Percentiles rank a stretch among this genome's conserved stretches.
Evolutionary conservation across 192 early-diverging fungal genomes (phyloP).

Genomic region (Podila clonocystis): DNA sequence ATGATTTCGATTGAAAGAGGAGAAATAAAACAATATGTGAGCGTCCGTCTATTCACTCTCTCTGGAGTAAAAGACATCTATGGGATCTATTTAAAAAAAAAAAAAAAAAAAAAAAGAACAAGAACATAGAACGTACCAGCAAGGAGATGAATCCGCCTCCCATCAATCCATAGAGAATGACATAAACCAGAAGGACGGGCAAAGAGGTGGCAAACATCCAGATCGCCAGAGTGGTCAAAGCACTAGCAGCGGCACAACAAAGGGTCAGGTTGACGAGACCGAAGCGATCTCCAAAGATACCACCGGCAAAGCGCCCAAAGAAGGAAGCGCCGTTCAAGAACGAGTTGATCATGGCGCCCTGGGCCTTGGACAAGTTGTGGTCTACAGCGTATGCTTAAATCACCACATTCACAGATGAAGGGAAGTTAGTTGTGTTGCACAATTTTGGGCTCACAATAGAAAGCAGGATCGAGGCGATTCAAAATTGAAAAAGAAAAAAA

Average conservation of each 20-base stretch:
- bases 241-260: conserved; percentile 48
- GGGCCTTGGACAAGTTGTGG: conserved; percentile 25
- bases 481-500: conserved; percentile 5
- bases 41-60: not conserved
- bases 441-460: conserved; percentile 8
- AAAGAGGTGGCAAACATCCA: conserved; percentile 59
- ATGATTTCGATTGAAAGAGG: not conserved
- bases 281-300: conserved; percentile 56
- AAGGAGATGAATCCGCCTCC: conserved; percentile 58
- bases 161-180: conserved; percentile 57
- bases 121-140: not conserved
- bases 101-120: not conserved
- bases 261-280: conserved; percentile 55
- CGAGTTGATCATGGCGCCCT: conserved; percentile 48
- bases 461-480: conserved; percentile 6
- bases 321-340: conserved; percentile 60
- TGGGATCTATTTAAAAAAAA: not conserved
- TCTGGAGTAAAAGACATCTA: not conserved
- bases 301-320: conserved; percentile 56
- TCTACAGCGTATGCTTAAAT: conserved; percentile 41
- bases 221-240: conserved; percentile 53
- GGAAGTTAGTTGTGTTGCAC: not conserved
- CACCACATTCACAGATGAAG: conserved; percentile 1
- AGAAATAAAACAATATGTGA: not conserved
- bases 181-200: conserved; percentile 51